These are phyloP conservation scores for Neospora caninum DNA, from an alignment of 169 alveolate species.

Conservation along the genomic window DNA sequence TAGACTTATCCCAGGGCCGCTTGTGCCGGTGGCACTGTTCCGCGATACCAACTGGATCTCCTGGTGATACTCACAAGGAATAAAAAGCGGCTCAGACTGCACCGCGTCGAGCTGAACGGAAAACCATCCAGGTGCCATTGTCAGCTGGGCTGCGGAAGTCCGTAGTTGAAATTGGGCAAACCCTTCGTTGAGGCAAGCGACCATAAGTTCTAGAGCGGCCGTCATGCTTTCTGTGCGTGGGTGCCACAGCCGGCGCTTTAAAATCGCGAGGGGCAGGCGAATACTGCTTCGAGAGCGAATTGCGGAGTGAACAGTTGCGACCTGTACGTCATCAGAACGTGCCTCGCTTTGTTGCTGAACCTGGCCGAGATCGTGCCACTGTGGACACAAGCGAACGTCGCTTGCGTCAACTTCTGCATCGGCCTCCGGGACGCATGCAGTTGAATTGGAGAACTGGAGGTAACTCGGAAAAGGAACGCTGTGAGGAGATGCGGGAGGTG, in stretches of 20 bases:
- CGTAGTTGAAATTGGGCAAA: not conserved
- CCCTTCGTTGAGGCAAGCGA: conserved; percentile 3
- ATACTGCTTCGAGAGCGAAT: not conserved
- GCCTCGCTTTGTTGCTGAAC: not conserved
- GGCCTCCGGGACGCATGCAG: not conserved
- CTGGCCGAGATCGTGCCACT: not conserved
- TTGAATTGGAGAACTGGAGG: not conserved
- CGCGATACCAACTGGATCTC: not conserved
- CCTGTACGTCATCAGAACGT: not conserved
- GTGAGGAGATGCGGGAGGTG: not conserved
- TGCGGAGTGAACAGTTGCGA: not conserved
- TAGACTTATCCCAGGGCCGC: too few species aligned
- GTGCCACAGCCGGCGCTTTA: not conserved
- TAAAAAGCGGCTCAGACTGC: not conserved
- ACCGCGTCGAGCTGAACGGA: not conserved
- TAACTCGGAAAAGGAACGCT: not conserved
- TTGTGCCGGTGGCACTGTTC: too few species aligned
- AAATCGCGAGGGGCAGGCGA: not conserved
- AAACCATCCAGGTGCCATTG: not conserved
- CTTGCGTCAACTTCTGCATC: not conserved
- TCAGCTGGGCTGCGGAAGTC: not conserved
- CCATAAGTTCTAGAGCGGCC: not conserved
- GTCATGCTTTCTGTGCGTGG: not conserved
- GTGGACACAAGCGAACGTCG: not conserved
- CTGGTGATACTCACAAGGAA: not conserved